Conservation (phyloP, 2,329 filamentous ascomycete genomes). For the Fusarium pseudograminearum region DNA sequence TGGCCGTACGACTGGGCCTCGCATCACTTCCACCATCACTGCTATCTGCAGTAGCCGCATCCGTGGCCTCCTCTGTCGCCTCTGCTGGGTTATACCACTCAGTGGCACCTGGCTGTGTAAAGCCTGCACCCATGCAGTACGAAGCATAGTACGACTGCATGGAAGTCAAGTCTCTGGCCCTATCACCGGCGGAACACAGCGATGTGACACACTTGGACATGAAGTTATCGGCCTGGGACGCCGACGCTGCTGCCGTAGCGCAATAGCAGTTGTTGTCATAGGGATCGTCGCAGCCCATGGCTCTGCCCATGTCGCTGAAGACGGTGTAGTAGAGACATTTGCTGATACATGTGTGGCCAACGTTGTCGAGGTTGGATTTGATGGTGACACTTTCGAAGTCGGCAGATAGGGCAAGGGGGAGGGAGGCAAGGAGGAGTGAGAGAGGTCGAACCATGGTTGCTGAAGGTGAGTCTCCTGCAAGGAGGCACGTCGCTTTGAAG, state of each 20-base stretch:
- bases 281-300: conserved; percentile 41
- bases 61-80: conserved; percentile 27
- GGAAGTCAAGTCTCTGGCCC: conserved; percentile 40
- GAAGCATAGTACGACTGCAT: conserved; percentile 46
- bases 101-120: conserved; percentile 43
- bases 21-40: conserved; percentile 12
- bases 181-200: conserved; percentile 39
- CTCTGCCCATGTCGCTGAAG: conserved; percentile 35
- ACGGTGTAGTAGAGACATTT: conserved; percentile 39
- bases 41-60: conserved; percentile 22
- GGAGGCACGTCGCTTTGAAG: not conserved
- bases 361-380: conserved; percentile 14
- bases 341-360: conserved; percentile 39
- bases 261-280: conserved; percentile 48
- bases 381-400: conserved; percentile 41
- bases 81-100: conserved; percentile 44
- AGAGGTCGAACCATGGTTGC: conserved; percentile 27
- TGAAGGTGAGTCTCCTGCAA: not conserved
- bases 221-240: conserved; percentile 31
- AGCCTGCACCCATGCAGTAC: conserved; percentile 47
- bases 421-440: conserved; percentile 13
- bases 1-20: conserved; percentile 38
- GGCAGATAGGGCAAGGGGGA: conserved; percentile 8
- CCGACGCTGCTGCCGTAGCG: conserved; percentile 40
- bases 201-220: conserved; percentile 43